Conservation (phyloP, 805 yeast genomes). For the Phaffomyces thermotolerans region DNA sequence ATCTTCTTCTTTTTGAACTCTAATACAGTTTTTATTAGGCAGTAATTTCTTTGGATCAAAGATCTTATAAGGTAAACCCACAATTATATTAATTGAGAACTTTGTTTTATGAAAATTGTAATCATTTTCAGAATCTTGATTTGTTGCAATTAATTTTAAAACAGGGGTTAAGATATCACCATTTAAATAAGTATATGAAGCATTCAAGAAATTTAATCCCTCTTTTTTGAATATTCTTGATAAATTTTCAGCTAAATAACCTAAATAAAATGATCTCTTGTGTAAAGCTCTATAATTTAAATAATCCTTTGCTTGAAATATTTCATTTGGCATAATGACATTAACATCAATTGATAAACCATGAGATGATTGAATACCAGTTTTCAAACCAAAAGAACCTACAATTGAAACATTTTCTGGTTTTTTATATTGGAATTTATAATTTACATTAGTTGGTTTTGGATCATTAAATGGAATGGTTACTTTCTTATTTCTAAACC, state of each 20-base stretch:
- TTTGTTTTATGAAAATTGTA: constrained; percentile 61
- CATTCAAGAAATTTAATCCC: constrained; percentile 38
- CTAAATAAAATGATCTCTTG: constrained; percentile 82
- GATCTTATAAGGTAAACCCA: constrained; percentile 61
- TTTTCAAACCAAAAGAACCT: constrained; percentile 85
- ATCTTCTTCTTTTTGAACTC: constrained; percentile 41
- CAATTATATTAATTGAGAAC: constrained; percentile 63
- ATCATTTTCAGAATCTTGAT: constrained; percentile 37
- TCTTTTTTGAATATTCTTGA: constrained; percentile 45
- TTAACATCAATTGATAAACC: constrained; percentile 72
- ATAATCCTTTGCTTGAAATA: constrained; percentile 83
- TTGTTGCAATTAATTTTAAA: constrained; percentile 51
- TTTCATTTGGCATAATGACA: constrained; percentile 68
- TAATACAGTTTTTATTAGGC: constrained; percentile 75
- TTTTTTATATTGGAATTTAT: constrained; percentile 57
- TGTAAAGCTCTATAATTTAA: constrained; percentile 84
- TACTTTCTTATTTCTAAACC: constrained; percentile 44
- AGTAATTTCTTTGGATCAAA: constrained; percentile 72
- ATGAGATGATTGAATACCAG: constrained; percentile 58
- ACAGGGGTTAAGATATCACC: constrained; percentile 76
- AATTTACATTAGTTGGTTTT: constrained; percentile 66
- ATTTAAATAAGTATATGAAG: constrained; percentile 64
- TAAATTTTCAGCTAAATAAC: constrained; percentile 65
- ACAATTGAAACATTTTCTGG: constrained; percentile 75
- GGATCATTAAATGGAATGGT: constrained; percentile 88